These are phyloP conservation scores for Stephania yunnanensis DNA, from an alignment of 164 flowering plant species.

Conservation along the genomic window DNA sequence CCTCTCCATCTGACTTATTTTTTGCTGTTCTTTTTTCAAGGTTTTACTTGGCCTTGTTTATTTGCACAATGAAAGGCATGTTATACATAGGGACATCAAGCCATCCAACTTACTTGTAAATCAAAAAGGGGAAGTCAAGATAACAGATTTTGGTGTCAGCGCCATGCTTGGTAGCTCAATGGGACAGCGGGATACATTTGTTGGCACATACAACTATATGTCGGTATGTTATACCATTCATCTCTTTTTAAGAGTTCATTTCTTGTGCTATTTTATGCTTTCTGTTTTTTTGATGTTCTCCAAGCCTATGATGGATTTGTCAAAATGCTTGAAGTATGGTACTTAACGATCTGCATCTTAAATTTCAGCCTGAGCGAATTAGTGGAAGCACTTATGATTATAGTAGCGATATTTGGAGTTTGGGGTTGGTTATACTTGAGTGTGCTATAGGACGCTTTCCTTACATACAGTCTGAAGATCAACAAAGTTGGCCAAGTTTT, in stretches of 20 bases:
- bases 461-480: constrained; percentile 73
- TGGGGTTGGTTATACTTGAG: constrained; percentile 91
- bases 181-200: constrained; percentile 97
- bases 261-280: not conserved
- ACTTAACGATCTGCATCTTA: not conserved
- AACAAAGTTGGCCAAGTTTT: constrained; percentile 68
- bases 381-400: constrained; percentile 82
- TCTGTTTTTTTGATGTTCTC: not conserved
- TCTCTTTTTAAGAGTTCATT: not conserved
- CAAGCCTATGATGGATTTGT: not conserved
- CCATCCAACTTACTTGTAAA: constrained; percentile 95
- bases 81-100: constrained; percentile 94
- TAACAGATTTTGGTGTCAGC: constrained; percentile 98
- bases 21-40: constrained; percentile 29
- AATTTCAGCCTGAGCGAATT: constrained; percentile 85
- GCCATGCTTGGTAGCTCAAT: constrained; percentile 81
- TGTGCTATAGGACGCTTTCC: constrained; percentile 96
- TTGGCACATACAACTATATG: constrained; percentile 98
- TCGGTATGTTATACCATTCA: constrained; percentile 53
- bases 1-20: not conserved
- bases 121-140: constrained; percentile 92
- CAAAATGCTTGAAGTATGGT: not conserved
- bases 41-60: constrained; percentile 89
- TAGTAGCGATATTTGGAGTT: constrained; percentile 98
- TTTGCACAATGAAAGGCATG: constrained; percentile 88